phyloP scores from a whole-genome alignment of 768 basidiomycete genomes.

The Pleurotus eryngii region DNA sequence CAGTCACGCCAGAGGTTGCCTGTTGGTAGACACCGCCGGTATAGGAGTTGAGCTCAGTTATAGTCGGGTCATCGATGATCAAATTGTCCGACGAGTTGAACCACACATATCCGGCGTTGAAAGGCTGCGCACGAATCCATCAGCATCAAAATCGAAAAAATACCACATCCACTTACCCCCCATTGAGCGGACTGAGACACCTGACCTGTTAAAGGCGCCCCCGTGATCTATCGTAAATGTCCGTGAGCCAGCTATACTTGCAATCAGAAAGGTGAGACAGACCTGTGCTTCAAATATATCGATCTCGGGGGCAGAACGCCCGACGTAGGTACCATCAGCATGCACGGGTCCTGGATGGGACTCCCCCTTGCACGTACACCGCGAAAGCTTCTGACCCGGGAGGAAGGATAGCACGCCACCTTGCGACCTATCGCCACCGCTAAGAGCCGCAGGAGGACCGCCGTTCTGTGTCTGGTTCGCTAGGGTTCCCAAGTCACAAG shows the following conservation, averaged over 20 bases:
- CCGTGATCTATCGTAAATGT: slow-evolving; percentile 23
- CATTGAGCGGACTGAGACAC: slow-evolving; percentile 87
- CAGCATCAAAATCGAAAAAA: slow-evolving; percentile 1
- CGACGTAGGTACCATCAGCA: slow-evolving; percentile 74
- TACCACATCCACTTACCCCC: slow-evolving; percentile 47
- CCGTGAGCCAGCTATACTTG: background rate
- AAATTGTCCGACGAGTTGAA: slow-evolving; percentile 58
- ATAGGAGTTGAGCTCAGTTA: slow-evolving; percentile 60
- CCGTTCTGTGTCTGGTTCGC: slow-evolving; percentile 79
- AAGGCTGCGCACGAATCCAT: slow-evolving; percentile 46
- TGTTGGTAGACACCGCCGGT: slow-evolving; percentile 81
- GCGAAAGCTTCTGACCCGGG: slow-evolving; percentile 81
- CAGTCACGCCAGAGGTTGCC: slow-evolving; percentile 68
- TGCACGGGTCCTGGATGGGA: slow-evolving; percentile 85
- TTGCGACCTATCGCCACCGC: slow-evolving; percentile 54
- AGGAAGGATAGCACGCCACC: slow-evolving; percentile 71
- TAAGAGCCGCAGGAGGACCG: slow-evolving; percentile 55
- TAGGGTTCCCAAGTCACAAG: slow-evolving; percentile 91
- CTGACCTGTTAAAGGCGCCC: slow-evolving; percentile 35
- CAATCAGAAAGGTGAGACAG: slow-evolving; percentile 1
- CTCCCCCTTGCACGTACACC: slow-evolving; percentile 86
- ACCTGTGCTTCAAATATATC: slow-evolving; percentile 88
- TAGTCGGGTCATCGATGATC: slow-evolving; percentile 49
- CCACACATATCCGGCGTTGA: slow-evolving; percentile 72
- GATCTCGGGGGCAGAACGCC: slow-evolving; percentile 84